These are phyloP conservation scores for Aeschynomene evenia DNA, from an alignment of 306 rosid genomes.

Conservation along the genomic window DNA sequence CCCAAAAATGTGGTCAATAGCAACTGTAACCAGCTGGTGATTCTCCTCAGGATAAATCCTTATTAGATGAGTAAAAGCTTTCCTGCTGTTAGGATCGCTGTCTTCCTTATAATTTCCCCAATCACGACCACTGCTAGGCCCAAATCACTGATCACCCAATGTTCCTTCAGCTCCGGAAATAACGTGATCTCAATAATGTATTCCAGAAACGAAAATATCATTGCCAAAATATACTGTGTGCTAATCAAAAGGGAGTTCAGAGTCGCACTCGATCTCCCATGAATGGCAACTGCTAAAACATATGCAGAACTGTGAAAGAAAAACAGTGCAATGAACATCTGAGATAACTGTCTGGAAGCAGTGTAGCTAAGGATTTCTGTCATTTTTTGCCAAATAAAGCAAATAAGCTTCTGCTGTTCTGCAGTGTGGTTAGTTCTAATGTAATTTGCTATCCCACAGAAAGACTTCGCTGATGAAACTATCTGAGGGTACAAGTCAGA, in stretches of 20 bases:
- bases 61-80: slow-evolving; percentile 78
- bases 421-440: background rate
- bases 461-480: slow-evolving; percentile 24
- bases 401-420: slow-evolving; percentile 11
- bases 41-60: slow-evolving; percentile 48
- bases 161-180: slow-evolving; percentile 68
- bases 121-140: slow-evolving; percentile 65
- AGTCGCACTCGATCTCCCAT: slow-evolving; percentile 64
- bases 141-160: slow-evolving; percentile 59
- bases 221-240: slow-evolving; percentile 61
- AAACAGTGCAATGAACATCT: slow-evolving; percentile 53
- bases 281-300: slow-evolving; percentile 59
- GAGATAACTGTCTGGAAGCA: slow-evolving; percentile 65
- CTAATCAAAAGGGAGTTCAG: slow-evolving; percentile 75
- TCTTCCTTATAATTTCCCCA: slow-evolving; percentile 74
- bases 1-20: background rate
- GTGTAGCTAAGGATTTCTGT: slow-evolving; percentile 54
- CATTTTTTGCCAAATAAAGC: slow-evolving; percentile 53
- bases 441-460: slow-evolving; percentile 29
- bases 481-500: slow-evolving; percentile 25
- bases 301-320: slow-evolving; percentile 84
- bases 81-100: slow-evolving; percentile 78
- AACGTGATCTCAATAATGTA: slow-evolving; percentile 54
- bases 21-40: slow-evolving; percentile 60
- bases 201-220: slow-evolving; percentile 71